These are phyloP conservation scores for Laguncularia racemosa DNA, from an alignment of 345 rosid genomes.

Conservation along the genomic window DNA sequence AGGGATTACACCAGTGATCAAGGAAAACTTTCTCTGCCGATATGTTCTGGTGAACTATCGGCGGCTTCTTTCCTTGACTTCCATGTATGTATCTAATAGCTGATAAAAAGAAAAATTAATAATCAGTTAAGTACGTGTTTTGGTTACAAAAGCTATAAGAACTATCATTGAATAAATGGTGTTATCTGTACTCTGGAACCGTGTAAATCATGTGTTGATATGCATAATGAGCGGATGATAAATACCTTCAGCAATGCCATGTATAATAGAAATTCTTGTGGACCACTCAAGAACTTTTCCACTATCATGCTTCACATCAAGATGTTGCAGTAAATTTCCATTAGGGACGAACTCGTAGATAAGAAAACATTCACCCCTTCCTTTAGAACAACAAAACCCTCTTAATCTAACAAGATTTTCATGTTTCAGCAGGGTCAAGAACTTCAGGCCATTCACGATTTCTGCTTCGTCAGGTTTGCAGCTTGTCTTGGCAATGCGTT, in stretches of 20 bases:
- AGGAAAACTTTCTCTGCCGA: conserved; percentile 80
- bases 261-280: conserved; percentile 62
- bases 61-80: conserved; percentile 47
- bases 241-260: conserved; percentile 84
- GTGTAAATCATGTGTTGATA: too few species aligned
- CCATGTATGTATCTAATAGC: conserved; percentile 76
- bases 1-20: conserved; percentile 58
- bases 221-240: conserved; percentile 1
- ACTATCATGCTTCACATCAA: conserved; percentile 48
- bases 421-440: conserved; percentile 64
- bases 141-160: too few species aligned
- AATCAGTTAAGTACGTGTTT: too few species aligned
- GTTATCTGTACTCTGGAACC: too few species aligned
- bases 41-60: conserved; percentile 72
- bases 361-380: conserved; percentile 90
- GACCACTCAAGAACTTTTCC: conserved; percentile 81
- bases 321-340: conserved; percentile 76
- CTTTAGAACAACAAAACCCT: conserved; percentile 93
- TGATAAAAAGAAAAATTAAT: conserved; percentile 18
- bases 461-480: conserved; percentile 78
- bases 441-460: conserved; percentile 74
- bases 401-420: conserved; percentile 70
- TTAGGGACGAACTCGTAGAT: conserved; percentile 76
- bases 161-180: too few species aligned
- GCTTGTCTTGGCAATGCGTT: conserved; percentile 76